Evolutionary conservation across 2,329 filamentous ascomycete species (phyloP).

Genomic region (Aurifilum marmelostoma): DNA sequence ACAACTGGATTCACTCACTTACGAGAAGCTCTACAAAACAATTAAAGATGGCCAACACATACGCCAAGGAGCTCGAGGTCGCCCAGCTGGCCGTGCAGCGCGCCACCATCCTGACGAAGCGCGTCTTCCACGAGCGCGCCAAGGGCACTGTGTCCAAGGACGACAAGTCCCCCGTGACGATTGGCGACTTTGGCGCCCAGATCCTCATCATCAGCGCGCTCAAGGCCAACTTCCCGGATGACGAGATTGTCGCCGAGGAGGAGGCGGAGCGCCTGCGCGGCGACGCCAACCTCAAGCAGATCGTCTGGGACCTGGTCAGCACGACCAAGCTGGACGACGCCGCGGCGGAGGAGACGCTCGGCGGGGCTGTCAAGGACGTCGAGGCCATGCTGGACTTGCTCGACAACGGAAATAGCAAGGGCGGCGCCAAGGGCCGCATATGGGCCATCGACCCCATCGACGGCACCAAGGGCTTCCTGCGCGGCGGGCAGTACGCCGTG

Average conservation of each 20-base stretch:
- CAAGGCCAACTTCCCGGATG: conserved; percentile 83
- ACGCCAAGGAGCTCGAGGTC: conserved; percentile 77
- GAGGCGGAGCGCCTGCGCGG: conserved; percentile 80
- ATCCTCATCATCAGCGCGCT: conserved; percentile 93
- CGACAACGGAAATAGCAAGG: conserved; percentile 69
- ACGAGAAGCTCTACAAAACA: conserved; percentile 1
- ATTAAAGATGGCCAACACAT: conserved; percentile 63
- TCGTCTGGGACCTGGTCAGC: conserved; percentile 84
- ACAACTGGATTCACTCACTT: conserved; percentile 17
- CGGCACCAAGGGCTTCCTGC: conserved; percentile 94
- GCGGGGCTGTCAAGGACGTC: conserved; percentile 67
- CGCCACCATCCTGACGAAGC: conserved; percentile 59
- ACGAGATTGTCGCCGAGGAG: conserved; percentile 94
- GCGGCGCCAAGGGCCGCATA: conserved; percentile 76
- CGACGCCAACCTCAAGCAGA: conserved; percentile 69
- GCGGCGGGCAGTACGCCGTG: conserved; percentile 96
- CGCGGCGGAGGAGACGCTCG: conserved; percentile 65
- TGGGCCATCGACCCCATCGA: conserved; percentile 98
- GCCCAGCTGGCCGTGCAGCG: conserved; percentile 89
- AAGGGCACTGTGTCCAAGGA: conserved; percentile 95
- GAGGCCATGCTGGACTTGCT: conserved; percentile 67
- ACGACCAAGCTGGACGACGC: conserved; percentile 69
- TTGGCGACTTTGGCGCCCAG: conserved; percentile 97
- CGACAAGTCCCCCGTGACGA: conserved; percentile 95
- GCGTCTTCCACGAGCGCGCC: conserved; percentile 74